Evolutionary conservation across 2,329 filamentous ascomycete species (phyloP).

Genomic region (Penicillium sclerotigenum): DNA sequence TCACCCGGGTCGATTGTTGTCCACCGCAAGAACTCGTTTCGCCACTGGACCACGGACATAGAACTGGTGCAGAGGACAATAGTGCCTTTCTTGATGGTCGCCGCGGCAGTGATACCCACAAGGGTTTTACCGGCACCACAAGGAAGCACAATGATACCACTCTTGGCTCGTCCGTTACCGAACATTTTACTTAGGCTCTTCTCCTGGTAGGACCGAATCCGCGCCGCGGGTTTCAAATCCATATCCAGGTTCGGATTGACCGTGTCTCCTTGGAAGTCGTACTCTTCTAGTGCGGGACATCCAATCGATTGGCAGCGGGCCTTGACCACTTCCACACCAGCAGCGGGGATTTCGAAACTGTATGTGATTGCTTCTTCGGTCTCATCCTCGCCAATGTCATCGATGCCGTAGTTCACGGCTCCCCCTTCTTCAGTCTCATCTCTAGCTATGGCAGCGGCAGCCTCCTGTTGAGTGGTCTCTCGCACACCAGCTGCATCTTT

Average conservation of each 20-base stretch:
- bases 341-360: conserved; percentile 84
- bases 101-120: conserved; percentile 96
- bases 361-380: conserved; percentile 79
- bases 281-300: conserved; percentile 89
- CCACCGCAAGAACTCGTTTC: conserved; percentile 96
- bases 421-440: conserved; percentile 50
- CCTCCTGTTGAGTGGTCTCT: conserved; percentile 56
- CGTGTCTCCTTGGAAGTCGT: conserved; percentile 91
- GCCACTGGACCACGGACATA: conserved; percentile 97
- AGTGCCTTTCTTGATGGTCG: conserved; percentile 94
- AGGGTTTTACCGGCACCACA: conserved; percentile 96
- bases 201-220: conserved; percentile 68
- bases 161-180: conserved; percentile 93
- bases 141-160: conserved; percentile 93
- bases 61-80: conserved; percentile 95
- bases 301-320: conserved; percentile 84
- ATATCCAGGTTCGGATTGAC: conserved; percentile 90
- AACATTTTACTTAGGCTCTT: conserved; percentile 99
- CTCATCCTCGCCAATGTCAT: conserved; percentile 75
- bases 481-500: conserved; percentile 86
- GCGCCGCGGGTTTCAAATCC: conserved; percentile 65
- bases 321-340: conserved; percentile 79
- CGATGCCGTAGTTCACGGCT: conserved; percentile 66
- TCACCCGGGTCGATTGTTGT: conserved; percentile 95
- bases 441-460: conserved; percentile 38